Percentiles rank a stretch among this genome's conserved stretches.
phyloP scores from a whole-genome alignment of 495 filamentous ascomycete genomes.

The Darksidea phi region DNA sequence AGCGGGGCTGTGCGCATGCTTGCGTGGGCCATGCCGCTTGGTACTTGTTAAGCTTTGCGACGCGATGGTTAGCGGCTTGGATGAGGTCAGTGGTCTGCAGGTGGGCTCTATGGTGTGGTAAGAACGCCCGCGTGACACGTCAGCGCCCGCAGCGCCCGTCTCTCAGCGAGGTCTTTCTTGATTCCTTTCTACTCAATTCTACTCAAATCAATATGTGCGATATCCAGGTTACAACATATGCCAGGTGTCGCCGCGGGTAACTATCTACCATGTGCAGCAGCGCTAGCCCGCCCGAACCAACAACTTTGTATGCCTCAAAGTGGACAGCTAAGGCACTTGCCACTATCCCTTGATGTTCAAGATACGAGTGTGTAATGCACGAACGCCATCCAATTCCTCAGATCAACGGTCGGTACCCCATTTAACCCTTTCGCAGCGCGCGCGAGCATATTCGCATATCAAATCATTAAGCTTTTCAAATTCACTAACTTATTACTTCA shows the following conservation, averaged over 20 bases:
- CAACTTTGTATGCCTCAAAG: conserved; percentile 13
- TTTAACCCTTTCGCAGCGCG: conserved; percentile 2
- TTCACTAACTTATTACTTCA: conserved; percentile 3
- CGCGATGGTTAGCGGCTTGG: too few relatives aligned
- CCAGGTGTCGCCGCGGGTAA: conserved; percentile 12
- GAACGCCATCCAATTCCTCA: conserved; percentile 10
- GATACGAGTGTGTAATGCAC: conserved; percentile 16
- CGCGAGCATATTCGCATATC: conserved; percentile 9
- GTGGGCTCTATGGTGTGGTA: too few relatives aligned
- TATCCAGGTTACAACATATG: conserved; percentile 12
- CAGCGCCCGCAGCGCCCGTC: too few relatives aligned
- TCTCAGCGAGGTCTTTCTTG: not conserved
- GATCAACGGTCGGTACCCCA: conserved; percentile 14
- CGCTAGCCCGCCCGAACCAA: conserved; percentile 6
- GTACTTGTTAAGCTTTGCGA: too few relatives aligned
- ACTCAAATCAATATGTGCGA: conserved; percentile 19
- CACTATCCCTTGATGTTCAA: conserved; percentile 12
- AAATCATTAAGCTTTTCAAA: conserved; percentile 7
- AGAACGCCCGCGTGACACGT: too few relatives aligned
- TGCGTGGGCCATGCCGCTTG: too few relatives aligned
- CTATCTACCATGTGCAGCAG: conserved; percentile 14
- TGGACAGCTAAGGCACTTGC: conserved; percentile 13
- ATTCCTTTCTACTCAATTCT: conserved; percentile 10
- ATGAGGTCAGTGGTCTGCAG: too few relatives aligned
- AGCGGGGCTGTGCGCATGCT: too few relatives aligned